These are phyloP conservation scores for Ormosia emarginata DNA, from an alignment of 306 rosid species.

Conservation along the genomic window DNA sequence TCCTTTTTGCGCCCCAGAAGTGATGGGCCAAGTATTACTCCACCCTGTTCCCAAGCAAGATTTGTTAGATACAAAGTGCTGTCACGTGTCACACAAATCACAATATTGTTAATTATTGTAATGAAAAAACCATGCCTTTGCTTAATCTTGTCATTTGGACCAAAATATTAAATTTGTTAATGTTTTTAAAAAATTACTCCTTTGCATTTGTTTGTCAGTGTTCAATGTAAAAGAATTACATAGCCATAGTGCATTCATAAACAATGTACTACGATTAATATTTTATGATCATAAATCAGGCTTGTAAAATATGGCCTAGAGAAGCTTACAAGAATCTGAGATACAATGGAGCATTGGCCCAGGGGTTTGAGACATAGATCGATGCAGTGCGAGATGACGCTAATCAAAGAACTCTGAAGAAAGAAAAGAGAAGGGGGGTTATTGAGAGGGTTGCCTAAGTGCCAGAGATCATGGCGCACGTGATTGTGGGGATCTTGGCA, in stretches of 20 bases:
- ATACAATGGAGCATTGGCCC: slow-evolving; percentile 50
- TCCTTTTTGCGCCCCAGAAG: slow-evolving; percentile 24
- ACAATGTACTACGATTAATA: neutral
- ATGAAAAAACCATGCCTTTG: too few species aligned
- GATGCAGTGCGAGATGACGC: slow-evolving; percentile 26
- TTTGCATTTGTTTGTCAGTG: too few species aligned
- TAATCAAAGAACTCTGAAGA: slow-evolving; percentile 38
- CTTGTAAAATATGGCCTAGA: neutral
- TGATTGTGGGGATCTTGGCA: slow-evolving; percentile 30
- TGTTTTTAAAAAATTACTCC: too few species aligned
- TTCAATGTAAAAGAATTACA: too few species aligned
- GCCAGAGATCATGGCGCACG: neutral
- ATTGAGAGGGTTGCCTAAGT: slow-evolving; percentile 14
- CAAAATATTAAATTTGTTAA: too few species aligned
- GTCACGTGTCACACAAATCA: too few species aligned
- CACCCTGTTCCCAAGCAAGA: slow-evolving; percentile 19
- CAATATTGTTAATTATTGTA: too few species aligned
- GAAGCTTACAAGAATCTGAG: slow-evolving; percentile 54
- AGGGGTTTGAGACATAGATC: slow-evolving; percentile 34
- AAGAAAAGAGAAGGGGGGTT: slow-evolving; percentile 38
- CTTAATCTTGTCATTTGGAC: too few species aligned
- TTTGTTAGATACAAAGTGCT: neutral
- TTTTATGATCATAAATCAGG: neutral
- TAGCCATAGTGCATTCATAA: too few species aligned
- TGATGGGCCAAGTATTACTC: slow-evolving; percentile 43